phyloP scores from a whole-genome alignment of 2,329 filamentous ascomycete genomes.

The Berkeleyomyces rouxiae region DNA sequence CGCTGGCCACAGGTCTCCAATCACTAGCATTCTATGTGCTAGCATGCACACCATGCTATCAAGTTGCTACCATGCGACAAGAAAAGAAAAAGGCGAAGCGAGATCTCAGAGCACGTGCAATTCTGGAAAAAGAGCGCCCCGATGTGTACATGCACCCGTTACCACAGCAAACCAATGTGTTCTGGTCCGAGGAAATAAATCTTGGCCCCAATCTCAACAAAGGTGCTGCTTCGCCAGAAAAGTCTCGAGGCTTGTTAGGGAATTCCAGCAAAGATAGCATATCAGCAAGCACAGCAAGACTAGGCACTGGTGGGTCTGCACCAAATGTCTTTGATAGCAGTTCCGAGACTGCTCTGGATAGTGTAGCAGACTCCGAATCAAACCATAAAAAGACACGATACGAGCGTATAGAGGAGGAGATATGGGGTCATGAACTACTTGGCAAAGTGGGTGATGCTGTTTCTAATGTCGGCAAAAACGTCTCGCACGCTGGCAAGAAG shows the following conservation, averaged over 20 bases:
- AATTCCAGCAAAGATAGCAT: constrained; percentile 13
- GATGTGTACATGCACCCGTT: constrained; percentile 61
- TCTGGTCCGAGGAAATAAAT: constrained; percentile 75
- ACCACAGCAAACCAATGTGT: constrained; percentile 73
- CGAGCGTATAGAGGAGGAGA: constrained; percentile 72
- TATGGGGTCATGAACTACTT: constrained; percentile 51
- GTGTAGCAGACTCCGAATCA: constrained; percentile 9
- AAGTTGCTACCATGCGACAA: constrained; percentile 52
- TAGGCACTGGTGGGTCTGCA: constrained; percentile 52
- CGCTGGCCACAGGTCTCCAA: constrained; percentile 45
- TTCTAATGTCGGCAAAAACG: constrained; percentile 20
- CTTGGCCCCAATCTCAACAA: constrained; percentile 62
- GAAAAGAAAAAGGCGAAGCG: constrained; percentile 53
- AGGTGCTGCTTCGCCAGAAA: constrained; percentile 25
- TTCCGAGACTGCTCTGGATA: constrained; percentile 11
- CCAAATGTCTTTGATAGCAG: constrained; percentile 11
- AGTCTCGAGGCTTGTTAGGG: constrained; percentile 2
- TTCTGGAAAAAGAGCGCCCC: constrained; percentile 51
- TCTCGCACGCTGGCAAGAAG: constrained; percentile 33
- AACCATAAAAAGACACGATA: constrained; percentile 39
- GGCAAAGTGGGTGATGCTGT: constrained; percentile 17
- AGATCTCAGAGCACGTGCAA: constrained; percentile 48
- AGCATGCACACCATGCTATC: constrained; percentile 63
- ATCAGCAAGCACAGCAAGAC: constrained; percentile 5
- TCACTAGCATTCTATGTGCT: constrained; percentile 64